phyloP scores from a whole-genome alignment of 23 red algal species.

The Gracilariopsis chorda region DNA sequence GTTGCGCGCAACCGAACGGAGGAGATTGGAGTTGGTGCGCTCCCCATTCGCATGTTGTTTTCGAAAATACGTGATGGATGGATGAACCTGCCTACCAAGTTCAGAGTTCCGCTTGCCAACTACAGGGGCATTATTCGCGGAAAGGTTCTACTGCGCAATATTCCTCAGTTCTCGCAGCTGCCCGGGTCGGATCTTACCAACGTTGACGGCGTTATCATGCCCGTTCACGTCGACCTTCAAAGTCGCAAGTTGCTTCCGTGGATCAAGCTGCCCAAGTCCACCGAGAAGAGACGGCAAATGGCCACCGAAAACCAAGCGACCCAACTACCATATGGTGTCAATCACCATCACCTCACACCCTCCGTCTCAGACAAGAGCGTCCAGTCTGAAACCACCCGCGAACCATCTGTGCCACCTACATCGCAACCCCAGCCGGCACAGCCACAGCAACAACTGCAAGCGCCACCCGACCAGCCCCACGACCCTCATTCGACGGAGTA shows the following conservation, averaged over 20 bases:
- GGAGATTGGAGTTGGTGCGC: slow-evolving; percentile 51
- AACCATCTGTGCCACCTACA: background rate
- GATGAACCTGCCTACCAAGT: slow-evolving; percentile 48
- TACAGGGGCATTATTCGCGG: slow-evolving; percentile 48
- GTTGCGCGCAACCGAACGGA: slow-evolving; percentile 54
- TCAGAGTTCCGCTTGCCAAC: slow-evolving; percentile 44
- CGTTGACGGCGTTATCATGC: slow-evolving; percentile 35
- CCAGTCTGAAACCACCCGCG: background rate
- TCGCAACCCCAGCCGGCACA: background rate
- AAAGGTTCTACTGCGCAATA: slow-evolving; percentile 50
- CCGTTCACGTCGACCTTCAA: slow-evolving; percentile 2
- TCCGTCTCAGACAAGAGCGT: background rate
- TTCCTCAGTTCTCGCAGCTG: slow-evolving; percentile 62
- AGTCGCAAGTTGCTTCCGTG: slow-evolving; percentile 30
- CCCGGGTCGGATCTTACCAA: slow-evolving; percentile 37
- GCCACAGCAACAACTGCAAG: background rate
- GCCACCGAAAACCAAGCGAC: background rate
- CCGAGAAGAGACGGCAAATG: background rate
- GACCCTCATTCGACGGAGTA: background rate
- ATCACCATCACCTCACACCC: background rate
- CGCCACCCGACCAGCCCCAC: background rate
- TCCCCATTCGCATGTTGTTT: slow-evolving; percentile 50
- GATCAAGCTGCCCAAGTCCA: slow-evolving; percentile 29
- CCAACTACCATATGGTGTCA: background rate
- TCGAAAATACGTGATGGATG: slow-evolving; percentile 33